Conservation (phyloP, 768 basidiomycete genomes). For the Filobasidium wieringae region DNA sequence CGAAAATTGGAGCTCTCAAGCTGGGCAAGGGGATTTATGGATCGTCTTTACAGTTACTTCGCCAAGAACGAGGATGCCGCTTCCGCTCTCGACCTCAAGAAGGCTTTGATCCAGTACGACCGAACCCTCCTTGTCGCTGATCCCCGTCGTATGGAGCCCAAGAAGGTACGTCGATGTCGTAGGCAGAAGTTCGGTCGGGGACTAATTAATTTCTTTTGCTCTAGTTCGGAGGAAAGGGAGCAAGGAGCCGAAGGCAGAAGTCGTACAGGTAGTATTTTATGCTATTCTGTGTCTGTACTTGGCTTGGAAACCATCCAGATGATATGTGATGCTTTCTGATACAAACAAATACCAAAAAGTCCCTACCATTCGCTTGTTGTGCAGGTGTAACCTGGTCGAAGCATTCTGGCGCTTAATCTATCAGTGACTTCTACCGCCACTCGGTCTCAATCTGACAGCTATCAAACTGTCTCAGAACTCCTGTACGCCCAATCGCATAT, state of each 20-base stretch:
- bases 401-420: no score
- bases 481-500: no score
- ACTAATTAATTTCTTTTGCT: not conserved
- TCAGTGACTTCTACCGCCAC: no score
- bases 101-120: constrained; percentile 93
- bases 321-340: no score
- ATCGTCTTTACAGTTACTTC: constrained; percentile 45
- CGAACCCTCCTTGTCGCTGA: constrained; percentile 45
- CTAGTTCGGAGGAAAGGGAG: constrained; percentile 87
- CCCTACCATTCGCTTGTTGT: no score
- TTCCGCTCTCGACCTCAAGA: constrained; percentile 94
- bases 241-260: constrained; percentile 96
- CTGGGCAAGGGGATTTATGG: not conserved
- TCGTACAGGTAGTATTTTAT: constrained; percentile 37
- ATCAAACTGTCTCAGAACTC: no score
- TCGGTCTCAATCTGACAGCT: no score
- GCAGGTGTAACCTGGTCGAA: no score
- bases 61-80: constrained; percentile 97
- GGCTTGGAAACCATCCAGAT: no score
- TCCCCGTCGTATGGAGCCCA: constrained; percentile 88
- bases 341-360: no score
- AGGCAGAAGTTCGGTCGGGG: not conserved
- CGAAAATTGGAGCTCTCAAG: not conserved
- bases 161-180: constrained; percentile 47
- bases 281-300: no score